These are phyloP conservation scores for Evansstolkia leycettana DNA, from an alignment of 495 filamentous ascomycete genomes.

Conservation along the genomic window DNA sequence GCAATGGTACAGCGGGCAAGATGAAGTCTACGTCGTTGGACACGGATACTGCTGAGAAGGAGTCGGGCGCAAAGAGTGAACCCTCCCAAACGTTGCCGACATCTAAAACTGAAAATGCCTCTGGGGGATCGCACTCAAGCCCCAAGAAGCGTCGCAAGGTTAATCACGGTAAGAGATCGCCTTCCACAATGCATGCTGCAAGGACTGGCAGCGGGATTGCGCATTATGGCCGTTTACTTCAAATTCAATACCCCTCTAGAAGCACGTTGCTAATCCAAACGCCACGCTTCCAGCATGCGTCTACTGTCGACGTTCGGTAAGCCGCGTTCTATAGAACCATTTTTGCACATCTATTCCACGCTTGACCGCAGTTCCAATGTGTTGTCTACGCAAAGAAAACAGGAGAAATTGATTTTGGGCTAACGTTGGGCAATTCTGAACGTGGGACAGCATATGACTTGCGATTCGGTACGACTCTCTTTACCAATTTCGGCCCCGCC, in stretches of 20 bases:
- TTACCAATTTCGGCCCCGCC: conserved; percentile 21
- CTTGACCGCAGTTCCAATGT: not conserved
- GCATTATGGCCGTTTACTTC: conserved; percentile 16
- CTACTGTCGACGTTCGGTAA: conserved; percentile 98
- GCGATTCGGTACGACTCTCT: conserved; percentile 80
- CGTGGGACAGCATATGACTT: conserved; percentile 90
- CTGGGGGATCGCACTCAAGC: conserved; percentile 37
- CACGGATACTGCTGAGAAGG: conserved; percentile 12
- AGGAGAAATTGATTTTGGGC: conserved; percentile 10
- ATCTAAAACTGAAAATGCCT: conserved; percentile 25
- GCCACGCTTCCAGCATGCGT: conserved; percentile 66
- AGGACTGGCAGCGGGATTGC: conserved; percentile 16
- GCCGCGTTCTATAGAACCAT: conserved; percentile 17
- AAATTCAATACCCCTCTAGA: no score
- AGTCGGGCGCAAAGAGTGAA: conserved; percentile 19
- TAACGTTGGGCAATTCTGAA: conserved; percentile 25
- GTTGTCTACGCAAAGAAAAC: not conserved
- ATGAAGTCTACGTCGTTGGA: conserved; percentile 4
- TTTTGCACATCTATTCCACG: conserved; percentile 1
- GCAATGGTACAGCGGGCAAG: conserved; percentile 10
- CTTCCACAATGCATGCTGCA: conserved; percentile 15
- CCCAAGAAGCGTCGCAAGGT: conserved; percentile 98
- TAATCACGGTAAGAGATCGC: conserved; percentile 75
- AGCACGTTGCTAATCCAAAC: conserved; percentile 18
- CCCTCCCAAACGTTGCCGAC: conserved; percentile 17